Evolutionary conservation across 805 yeast genomes (phyloP), one percentile per base, ranked within the genome.

Genomic region (Suhomyces vadensis): DNA sequence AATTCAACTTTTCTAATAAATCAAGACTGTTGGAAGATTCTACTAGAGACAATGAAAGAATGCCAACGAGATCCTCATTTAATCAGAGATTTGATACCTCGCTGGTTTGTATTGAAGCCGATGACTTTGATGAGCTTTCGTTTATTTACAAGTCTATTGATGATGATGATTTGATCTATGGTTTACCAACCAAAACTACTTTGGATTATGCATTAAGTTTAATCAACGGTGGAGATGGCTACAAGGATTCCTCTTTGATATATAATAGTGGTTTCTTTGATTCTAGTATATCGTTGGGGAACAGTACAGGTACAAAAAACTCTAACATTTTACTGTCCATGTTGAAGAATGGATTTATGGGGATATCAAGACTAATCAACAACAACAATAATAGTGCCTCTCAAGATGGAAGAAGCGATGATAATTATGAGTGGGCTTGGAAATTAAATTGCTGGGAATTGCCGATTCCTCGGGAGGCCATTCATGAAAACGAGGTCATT

Each of bases 371-470:
- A 25, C 50, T 79, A n/a, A 60, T 74, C 6, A 61, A 65, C 29
- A 61, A 64, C 7, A 52, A 49, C n/a, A 24, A 50, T 8, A 37
- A 33, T 3, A 31, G 42, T n/a, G 26, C 35, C 10, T 6, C 36
- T 31, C 16, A 16, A 10, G 22, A 22, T 13, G 31, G 19, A 17
- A 22, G 38, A 22, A 41, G 49, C 1, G 58, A 55, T 17, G 59
- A 60, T 19, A 46, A 63, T 1, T 85, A 75, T 57, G 81, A 77
- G 46, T 82, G 89, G 79, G 78, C 82, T 1, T 84, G 96, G 89
- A 85, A 85, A 55, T 62, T 91, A 31, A 78, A 75, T 35, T 77
- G 79, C 39, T 91, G 97, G 97, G 85, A 84, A 42, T 48, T 86
- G 1, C 87, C 95, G 0, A 48, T 58, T 0, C 72, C 82, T 1